Percentiles rank a stretch among this genome's conserved stretches.
Conservation (phyloP, 2,329 filamentous ascomycete genomes). For the Arthrobotrys pseudoclavata region DNA sequence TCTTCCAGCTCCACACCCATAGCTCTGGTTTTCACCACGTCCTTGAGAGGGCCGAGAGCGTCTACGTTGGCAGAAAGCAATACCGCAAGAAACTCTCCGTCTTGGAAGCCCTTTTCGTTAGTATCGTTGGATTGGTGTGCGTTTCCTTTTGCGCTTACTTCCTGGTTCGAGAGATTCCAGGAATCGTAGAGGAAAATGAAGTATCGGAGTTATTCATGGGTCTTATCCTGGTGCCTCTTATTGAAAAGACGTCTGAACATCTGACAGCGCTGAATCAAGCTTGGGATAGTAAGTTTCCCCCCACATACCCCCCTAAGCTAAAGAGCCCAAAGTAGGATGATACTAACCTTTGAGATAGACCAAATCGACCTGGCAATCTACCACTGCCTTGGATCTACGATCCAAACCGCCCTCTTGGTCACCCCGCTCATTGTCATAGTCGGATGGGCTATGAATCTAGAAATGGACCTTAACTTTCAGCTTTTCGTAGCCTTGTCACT, state of each 20-base stretch:
- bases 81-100: constrained; percentile 49
- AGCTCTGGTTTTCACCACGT: constrained; percentile 29
- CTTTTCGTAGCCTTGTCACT: constrained; percentile 86
- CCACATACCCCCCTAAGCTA: not conserved
- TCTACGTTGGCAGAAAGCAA: constrained; percentile 29
- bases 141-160: constrained; percentile 52
- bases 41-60: constrained; percentile 39
- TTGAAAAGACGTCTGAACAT: constrained; percentile 89
- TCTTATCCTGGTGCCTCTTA: constrained; percentile 82
- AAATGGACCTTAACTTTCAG: constrained; percentile 86
- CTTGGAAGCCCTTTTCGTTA: constrained; percentile 34
- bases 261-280: constrained; percentile 87
- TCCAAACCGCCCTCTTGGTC: constrained; percentile 91
- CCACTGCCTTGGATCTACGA: constrained; percentile 86
- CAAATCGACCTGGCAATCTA: constrained; percentile 84
- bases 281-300: constrained; percentile 73
- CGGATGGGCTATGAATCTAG: constrained; percentile 79
- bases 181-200: constrained; percentile 62
- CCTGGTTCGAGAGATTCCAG: constrained; percentile 37
- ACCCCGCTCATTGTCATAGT: constrained; percentile 85
- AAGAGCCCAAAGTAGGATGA: not conserved
- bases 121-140: constrained; percentile 9
- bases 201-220: constrained; percentile 75
- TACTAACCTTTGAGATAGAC: constrained; percentile 8
- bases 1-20: constrained; percentile 52